Conservation (phyloP, 2,329 filamentous ascomycete genomes). For the Alternaria infectoria region DNA sequence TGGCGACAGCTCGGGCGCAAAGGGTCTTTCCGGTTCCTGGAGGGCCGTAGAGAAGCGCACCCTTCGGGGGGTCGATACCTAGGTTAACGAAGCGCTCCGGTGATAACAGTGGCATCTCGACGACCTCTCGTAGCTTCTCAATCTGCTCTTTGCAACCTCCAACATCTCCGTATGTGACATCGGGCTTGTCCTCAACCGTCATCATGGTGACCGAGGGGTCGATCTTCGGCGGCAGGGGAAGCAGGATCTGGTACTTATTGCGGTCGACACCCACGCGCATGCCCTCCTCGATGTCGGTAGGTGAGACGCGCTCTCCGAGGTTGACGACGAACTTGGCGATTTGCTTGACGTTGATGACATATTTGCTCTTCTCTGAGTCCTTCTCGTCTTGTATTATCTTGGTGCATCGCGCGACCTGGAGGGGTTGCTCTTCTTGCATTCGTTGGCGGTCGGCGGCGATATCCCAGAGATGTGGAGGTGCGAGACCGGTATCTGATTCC, state of each 20-base stretch:
- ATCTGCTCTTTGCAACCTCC: slow-evolving; percentile 99
- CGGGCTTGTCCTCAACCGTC: slow-evolving; percentile 99
- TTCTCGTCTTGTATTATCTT: slow-evolving; percentile 99
- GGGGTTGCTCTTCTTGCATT: slow-evolving; percentile 97
- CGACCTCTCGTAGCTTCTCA: slow-evolving; percentile 97
- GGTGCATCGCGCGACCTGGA: slow-evolving; percentile 96
- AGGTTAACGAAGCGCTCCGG: slow-evolving; percentile 97
- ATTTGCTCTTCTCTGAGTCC: slow-evolving; percentile 97
- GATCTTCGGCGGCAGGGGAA: slow-evolving; percentile 96
- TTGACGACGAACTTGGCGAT: slow-evolving; percentile 99
- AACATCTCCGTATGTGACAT: slow-evolving; percentile 98
- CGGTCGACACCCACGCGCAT: slow-evolving; percentile 98
- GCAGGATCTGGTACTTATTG: slow-evolving; percentile 98
- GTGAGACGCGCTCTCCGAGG: slow-evolving; percentile 93
- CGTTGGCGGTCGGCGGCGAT: slow-evolving; percentile 96
- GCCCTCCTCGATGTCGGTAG: slow-evolving; percentile 98
- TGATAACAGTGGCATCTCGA: slow-evolving; percentile 96
- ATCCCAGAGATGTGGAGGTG: slow-evolving; percentile 98
- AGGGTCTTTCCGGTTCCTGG: slow-evolving; percentile 99
- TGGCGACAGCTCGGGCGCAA: slow-evolving; percentile 94
- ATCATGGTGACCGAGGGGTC: slow-evolving; percentile 99
- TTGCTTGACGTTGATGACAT: slow-evolving; percentile 99
- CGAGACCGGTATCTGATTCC: slow-evolving; percentile 98
- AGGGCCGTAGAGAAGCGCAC: slow-evolving; percentile 92
- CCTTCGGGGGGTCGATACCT: slow-evolving; percentile 98